Evolutionary conservation across 2,329 filamentous ascomycete genomes (phyloP), one percentile per base, ranked within the genome.

Genomic region (Trichoderma hamatum): DNA sequence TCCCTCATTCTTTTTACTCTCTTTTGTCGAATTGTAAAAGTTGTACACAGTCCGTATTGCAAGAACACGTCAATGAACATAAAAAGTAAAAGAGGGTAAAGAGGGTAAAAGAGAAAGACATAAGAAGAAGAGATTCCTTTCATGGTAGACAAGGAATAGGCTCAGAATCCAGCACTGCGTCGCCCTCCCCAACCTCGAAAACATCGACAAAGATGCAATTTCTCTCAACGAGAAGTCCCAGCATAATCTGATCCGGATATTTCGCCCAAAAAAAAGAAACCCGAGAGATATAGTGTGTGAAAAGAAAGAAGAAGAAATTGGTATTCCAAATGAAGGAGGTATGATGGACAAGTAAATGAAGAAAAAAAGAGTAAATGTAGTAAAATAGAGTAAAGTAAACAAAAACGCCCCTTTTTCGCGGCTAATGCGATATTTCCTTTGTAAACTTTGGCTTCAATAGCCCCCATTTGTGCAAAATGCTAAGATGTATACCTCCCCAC

Each of bases 341-440:
- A 68, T 36, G 46, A 43, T 62, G 43, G 26, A 51, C 39, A 32
- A 58, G 26, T 14, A 69, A 21, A 28, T 58, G 56, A 63, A n/a
- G 34, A 30, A n/a, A 11, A 34, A 32, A 49, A 39, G n/a, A 43
- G 32, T n/a, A 21, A 66, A 58, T n/a, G 16, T 21, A 24, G 59
- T 51, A 51, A 51, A 36, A 1, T 52, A 24, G 32, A 32, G 26
- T 51, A 43, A 34, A 59, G 55, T 36, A 58, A 70, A 58, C 56
- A 70, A 16, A 68, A 70, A 70, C 68, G 68, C 68, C 68, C 46
- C 24, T 14, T 58, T 58, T 54, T 54, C 34, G 46, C 56, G 56
- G 68, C 68, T 52, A 68, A 67, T 70, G 63, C 63, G 68, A 34
- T 54, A 67, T 24, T 70, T 51, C 68, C 52, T 43, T 60, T 62